Evolutionary conservation across 805 yeast species (phyloP).

Genomic region (Lipomyces spencermartinsiae): DNA sequence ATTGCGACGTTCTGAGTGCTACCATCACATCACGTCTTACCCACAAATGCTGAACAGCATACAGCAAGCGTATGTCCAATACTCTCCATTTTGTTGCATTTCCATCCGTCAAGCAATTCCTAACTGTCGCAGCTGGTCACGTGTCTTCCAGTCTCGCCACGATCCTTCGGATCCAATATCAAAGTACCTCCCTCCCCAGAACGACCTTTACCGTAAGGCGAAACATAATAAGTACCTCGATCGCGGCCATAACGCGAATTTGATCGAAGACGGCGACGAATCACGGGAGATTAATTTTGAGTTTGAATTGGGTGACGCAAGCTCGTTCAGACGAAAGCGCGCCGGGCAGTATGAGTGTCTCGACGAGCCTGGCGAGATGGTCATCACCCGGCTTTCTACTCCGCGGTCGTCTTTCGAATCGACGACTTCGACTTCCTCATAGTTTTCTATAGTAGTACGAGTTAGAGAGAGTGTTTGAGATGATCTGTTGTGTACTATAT

Average conservation of each 20-base stretch:
- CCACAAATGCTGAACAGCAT: neutral
- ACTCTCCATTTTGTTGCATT: neutral
- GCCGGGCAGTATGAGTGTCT: neutral
- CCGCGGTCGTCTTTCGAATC: constrained; percentile 26
- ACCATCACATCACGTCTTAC: too few relatives aligned
- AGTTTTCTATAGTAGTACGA: neutral
- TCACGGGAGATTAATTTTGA: constrained; percentile 15
- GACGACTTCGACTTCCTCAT: neutral
- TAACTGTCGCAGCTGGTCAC: neutral
- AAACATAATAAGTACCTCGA: constrained; percentile 21
- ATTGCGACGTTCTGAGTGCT: neutral
- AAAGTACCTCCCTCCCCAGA: constrained; percentile 18
- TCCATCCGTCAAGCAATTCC: neutral
- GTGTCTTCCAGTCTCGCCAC: neutral
- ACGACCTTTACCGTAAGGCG: neutral
- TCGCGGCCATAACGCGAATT: constrained; percentile 9
- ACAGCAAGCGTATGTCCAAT: neutral
- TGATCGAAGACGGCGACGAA: constrained; percentile 19
- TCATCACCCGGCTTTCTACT: constrained; percentile 15
- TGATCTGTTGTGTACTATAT: neutral
- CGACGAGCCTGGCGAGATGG: constrained; percentile 22
- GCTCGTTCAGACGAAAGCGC: constrained; percentile 7
- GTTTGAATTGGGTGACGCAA: constrained; percentile 21
- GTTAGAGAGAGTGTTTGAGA: neutral
- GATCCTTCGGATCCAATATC: constrained; percentile 2